Base-by-base conservation (phyloP, 352 stramenopile species). In the Globisporangium spiculum region DNA sequence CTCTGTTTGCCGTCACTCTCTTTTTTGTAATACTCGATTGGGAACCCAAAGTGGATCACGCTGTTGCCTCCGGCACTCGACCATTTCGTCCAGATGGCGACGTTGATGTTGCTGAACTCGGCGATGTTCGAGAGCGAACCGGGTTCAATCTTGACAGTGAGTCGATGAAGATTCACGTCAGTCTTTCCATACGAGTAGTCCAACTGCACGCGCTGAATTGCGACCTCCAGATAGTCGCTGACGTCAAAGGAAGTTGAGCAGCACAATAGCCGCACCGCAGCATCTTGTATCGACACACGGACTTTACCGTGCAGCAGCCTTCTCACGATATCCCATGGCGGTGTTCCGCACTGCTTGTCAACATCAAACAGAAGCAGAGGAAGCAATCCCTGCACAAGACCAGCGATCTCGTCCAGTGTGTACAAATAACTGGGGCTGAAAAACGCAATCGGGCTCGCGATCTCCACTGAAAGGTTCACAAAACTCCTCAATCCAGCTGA, bases 111-210 rank as follows among this genome's bases (percentile, higher is more conserved):
- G 22, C 72, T 88, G 5, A 93, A 67, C 61, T 95, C 85, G 20
- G 75, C 74, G 18, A 91, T 79, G 54, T 90, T 81, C 34, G 79
- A 81, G 4, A 93, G 44, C 1, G 79, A 79, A 36, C 81, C 79
- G 24, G 87, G 87, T n/a, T 93, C 82, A 53, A 93, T 88, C 71
- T 87, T 92, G 4, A 69, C 73, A 1, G 74, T 77, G 32, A 92
- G 32, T 46, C 76, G 77, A 14, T 82, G 72, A 8, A 92, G 64
- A 12, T 79, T 68, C 3, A 91, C 34, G 36, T 79, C 71, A 6
- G 81, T 73, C 36, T 63, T 71, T 1, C 74, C 73, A 48, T 66
- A 69, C 0, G 65, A 62, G 46, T 86, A 92, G 2, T 60, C 60
- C 7, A 86, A n/a, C 10, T 65, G 53, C 32, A 84, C 26, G 16